Evolutionary conservation across 345 rosid genomes (phyloP).

Genomic region (Citrus inodora): DNA sequence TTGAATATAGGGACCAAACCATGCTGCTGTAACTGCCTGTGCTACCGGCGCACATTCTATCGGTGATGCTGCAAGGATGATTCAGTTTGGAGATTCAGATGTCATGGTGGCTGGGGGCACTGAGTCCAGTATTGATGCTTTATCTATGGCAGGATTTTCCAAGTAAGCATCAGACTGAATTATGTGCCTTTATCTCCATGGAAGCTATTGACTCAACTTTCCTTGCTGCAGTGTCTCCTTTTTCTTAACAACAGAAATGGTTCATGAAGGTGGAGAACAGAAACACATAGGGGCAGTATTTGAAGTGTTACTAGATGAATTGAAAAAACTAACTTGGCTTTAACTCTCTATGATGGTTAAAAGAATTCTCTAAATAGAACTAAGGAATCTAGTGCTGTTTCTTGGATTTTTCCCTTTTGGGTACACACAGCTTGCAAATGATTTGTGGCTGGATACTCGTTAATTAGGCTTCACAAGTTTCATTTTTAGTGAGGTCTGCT

Average conservation of each 20-base stretch:
- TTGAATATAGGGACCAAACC: constrained; percentile 90
- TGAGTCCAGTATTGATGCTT: constrained; percentile 94
- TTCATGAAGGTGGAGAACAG: not conserved
- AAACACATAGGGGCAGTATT: not conserved
- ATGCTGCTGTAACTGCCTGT: constrained; percentile 99
- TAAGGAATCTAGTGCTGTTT: not conserved
- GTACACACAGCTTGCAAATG: not conserved
- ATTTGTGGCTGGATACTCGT: not conserved
- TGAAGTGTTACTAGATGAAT: not conserved
- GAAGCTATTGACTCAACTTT: not conserved
- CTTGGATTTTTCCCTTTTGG: not conserved
- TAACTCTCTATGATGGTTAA: not conserved
- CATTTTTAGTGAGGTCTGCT: not conserved
- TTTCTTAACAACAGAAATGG: not conserved
- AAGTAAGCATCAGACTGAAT: constrained; percentile 36
- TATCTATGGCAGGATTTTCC: constrained; percentile 95
- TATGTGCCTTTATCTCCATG: not conserved
- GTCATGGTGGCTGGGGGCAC: constrained; percentile 98
- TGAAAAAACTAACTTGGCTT: not conserved
- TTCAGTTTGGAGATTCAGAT: constrained; percentile 94
- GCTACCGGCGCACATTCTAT: constrained; percentile 98
- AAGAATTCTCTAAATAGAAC: not conserved
- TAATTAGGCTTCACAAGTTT: not conserved
- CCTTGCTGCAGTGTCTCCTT: not conserved
- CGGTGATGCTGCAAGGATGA: constrained; percentile 96